Conservation (phyloP, 768 basidiomycete genomes). For the Leccinum rimulosum region DNA sequence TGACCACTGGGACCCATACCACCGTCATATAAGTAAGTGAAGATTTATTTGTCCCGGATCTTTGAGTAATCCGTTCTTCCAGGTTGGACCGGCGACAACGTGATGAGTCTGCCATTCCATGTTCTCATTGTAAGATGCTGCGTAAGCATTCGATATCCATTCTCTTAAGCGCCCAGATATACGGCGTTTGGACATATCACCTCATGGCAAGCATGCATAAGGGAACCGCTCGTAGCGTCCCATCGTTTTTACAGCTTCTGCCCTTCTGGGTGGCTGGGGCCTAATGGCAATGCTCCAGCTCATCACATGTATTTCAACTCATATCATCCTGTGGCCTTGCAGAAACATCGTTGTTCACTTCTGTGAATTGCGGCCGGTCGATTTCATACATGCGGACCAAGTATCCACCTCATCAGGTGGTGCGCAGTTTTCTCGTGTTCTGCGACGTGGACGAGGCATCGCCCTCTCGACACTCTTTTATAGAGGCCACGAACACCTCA, state of each 20-base stretch:
- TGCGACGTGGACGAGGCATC: background rate
- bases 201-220: background rate
- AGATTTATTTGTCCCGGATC: background rate
- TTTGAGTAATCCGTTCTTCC: background rate
- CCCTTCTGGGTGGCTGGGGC: background rate
- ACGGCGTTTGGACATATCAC: background rate
- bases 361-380: background rate
- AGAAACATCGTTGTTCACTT: background rate
- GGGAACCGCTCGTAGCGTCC: too few relatives aligned
- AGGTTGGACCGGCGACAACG: too few relatives aligned
- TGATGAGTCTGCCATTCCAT: background rate
- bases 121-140: background rate
- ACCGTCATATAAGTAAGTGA: background rate
- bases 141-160: background rate
- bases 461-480: background rate
- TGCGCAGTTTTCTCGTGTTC: background rate
- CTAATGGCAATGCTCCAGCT: background rate
- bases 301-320: background rate
- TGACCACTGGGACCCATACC: background rate
- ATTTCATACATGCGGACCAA: background rate
- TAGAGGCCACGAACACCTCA: background rate
- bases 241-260: background rate
- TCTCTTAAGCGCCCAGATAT: background rate
- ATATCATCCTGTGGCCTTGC: background rate
- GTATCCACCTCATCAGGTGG: background rate